phyloP scores from a whole-genome alignment of 2,329 filamentous ascomycete species.

The Pestalotiopsis fici region DNA sequence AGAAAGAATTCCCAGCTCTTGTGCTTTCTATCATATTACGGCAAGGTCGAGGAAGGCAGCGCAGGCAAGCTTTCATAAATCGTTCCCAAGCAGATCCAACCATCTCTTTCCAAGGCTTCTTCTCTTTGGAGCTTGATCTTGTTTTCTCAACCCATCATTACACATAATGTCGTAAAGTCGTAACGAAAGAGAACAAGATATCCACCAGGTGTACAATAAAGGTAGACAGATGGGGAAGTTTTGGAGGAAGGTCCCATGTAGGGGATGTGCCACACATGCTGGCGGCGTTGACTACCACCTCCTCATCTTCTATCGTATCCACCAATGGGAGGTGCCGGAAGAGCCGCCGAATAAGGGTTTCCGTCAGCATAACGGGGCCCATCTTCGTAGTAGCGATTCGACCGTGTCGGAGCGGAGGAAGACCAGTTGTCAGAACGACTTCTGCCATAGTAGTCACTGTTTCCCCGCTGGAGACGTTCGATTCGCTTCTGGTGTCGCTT shows the following conservation, averaged over 20 bases:
- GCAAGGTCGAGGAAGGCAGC: constrained; percentile 7
- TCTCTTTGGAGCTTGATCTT: background rate
- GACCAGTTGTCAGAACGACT: constrained; percentile 47
- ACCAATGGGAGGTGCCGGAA: constrained; percentile 41
- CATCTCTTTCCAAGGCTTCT: constrained; percentile 13
- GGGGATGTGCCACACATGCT: too few relatives aligned
- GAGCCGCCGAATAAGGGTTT: constrained; percentile 44
- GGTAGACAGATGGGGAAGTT: too few relatives aligned
- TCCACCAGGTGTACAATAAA: too few relatives aligned
- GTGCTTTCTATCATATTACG: constrained; percentile 23
- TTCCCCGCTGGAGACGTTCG: constrained; percentile 33
- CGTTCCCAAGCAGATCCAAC: constrained; percentile 4
- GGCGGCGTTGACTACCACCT: constrained; percentile 7
- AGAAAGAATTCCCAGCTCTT: constrained; percentile 9
- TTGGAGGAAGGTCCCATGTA: too few relatives aligned
- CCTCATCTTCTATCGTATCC: constrained; percentile 37
- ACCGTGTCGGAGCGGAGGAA: constrained; percentile 39
- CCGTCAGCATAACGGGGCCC: constrained; percentile 48
- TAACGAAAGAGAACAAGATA: constrained; percentile 13
- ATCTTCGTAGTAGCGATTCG: constrained; percentile 41
- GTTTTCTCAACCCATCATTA: constrained; percentile 13
- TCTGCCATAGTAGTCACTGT: constrained; percentile 31
- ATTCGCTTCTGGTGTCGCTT: constrained; percentile 50
- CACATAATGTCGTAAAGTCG: constrained; percentile 24
- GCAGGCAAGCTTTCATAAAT: constrained; percentile 1